phyloP scores from a whole-genome alignment of 106 monocot species.

The Acanthochlamys bracteata region DNA sequence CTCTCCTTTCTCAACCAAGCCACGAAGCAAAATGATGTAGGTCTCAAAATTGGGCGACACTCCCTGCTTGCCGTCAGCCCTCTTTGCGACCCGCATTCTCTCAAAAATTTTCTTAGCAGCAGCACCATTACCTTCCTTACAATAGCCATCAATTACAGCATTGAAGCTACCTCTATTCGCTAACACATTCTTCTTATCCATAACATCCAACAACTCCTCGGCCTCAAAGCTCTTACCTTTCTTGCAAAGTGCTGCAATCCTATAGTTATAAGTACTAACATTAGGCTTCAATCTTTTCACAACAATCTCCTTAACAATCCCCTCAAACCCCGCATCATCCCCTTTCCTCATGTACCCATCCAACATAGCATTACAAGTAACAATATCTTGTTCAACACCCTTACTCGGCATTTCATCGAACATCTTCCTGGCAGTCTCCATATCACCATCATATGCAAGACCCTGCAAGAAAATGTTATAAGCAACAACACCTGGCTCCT shows the following conservation, averaged over 20 bases:
- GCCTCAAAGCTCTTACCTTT: slow-evolving; percentile 41
- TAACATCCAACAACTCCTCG: slow-evolving; percentile 54
- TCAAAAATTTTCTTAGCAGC: slow-evolving; percentile 39
- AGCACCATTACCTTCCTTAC: slow-evolving; percentile 39
- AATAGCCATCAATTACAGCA: slow-evolving; percentile 40
- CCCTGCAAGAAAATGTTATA: slow-evolving; percentile 40
- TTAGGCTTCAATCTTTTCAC: slow-evolving; percentile 26
- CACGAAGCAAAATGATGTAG: slow-evolving; percentile 29
- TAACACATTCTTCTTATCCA: slow-evolving; percentile 29
- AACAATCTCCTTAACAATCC: slow-evolving; percentile 32
- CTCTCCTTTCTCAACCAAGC: slow-evolving; percentile 55
- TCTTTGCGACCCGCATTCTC: slow-evolving; percentile 27
- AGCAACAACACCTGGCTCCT: slow-evolving; percentile 31
- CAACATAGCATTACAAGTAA: slow-evolving; percentile 44
- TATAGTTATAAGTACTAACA: slow-evolving; percentile 41
- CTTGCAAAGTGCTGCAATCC: slow-evolving; percentile 34
- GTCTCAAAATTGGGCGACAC: slow-evolving; percentile 32
- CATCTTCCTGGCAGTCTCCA: slow-evolving; percentile 30
- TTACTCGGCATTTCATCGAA: slow-evolving; percentile 43
- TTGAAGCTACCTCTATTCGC: slow-evolving; percentile 47
- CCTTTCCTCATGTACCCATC: slow-evolving; percentile 43
- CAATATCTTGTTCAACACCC: slow-evolving; percentile 32
- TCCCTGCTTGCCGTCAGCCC: slow-evolving; percentile 1
- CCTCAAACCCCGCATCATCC: slow-evolving; percentile 26
- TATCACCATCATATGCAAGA: slow-evolving; percentile 20